A percentile compares a stretch with the other conserved stretches of the same genome.
Evolutionary conservation across 352 stramenopile species (phyloP).

Genomic region (Pythium sp.): DNA sequence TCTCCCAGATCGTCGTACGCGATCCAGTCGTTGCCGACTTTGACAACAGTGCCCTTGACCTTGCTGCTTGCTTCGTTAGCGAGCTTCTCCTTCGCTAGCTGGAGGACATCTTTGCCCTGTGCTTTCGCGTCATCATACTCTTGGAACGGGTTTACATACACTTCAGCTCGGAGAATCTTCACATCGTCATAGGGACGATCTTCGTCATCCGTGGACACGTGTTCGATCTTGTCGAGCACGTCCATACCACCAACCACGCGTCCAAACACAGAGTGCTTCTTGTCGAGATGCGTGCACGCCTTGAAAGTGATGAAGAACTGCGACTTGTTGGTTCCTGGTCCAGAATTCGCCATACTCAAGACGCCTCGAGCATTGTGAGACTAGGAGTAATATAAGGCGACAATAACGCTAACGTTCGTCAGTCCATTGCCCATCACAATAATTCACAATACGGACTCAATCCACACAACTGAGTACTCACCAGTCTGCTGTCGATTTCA

Average conservation of each 20-base stretch:
- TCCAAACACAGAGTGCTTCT: conserved; percentile 97
- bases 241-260: conserved; percentile 91
- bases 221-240: conserved; percentile 79
- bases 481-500: conserved; percentile 96
- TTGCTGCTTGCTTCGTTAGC: conserved; percentile 42
- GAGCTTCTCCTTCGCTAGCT: conserved; percentile 48
- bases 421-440: not conserved
- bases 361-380: conserved; percentile 89
- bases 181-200: conserved; percentile 86
- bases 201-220: conserved; percentile 61
- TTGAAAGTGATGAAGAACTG: conserved; percentile 99
- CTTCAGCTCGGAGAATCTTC: conserved; percentile 68
- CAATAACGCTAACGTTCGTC: not conserved
- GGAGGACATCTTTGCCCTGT: conserved; percentile 55
- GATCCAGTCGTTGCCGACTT: conserved; percentile 76
- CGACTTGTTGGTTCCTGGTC: conserved; percentile 93
- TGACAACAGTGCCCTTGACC: conserved; percentile 72
- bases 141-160: conserved; percentile 90
- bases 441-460: not conserved
- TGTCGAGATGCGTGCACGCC: conserved; percentile 94
- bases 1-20: conserved; percentile 73
- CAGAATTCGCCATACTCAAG: conserved; percentile 97
- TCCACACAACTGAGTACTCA: conserved; percentile 25
- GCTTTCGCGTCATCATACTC: conserved; percentile 71
- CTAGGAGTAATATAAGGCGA: conserved; percentile 18